Percentiles rank a stretch among this genome's conserved stretches.
phyloP scores from a whole-genome alignment of 2,329 filamentous ascomycete genomes.

The Apiospora koreana region DNA sequence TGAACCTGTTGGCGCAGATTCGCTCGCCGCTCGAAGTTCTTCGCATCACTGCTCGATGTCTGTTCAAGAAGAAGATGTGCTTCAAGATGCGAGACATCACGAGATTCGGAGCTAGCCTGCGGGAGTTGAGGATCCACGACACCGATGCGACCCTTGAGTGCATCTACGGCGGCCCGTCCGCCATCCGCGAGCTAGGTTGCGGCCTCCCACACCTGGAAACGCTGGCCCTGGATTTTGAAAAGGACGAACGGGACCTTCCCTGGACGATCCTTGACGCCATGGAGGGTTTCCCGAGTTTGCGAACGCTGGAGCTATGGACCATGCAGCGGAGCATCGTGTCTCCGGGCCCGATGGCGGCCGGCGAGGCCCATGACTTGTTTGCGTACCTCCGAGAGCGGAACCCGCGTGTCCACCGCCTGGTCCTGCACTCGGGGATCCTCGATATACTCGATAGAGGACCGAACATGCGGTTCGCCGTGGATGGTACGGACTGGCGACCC shows the following conservation, averaged over 20 bases:
- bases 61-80: too few species aligned
- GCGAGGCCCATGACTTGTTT: neutral
- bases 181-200: too few species aligned
- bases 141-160: too few species aligned
- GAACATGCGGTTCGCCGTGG: too few species aligned
- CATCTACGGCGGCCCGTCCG: too few species aligned
- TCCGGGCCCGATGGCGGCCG: neutral
- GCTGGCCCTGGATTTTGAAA: neutral
- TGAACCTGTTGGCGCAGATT: too few species aligned
- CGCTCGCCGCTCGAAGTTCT: neutral
- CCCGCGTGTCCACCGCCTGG: neutral
- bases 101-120: neutral
- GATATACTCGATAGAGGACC: neutral
- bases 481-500: too few species aligned
- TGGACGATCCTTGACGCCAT: neutral
- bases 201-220: neutral
- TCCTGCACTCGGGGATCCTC: too few species aligned
- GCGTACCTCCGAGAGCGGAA: neutral
- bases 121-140: neutral
- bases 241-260: neutral
- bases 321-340: too few species aligned
- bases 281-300: neutral
- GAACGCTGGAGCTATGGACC: neutral
- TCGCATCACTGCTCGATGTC: too few species aligned
- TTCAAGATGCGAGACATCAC: too few species aligned